Evolutionary conservation across 1,284 basidiomycete genomes (phyloP), one percentile per base, ranked within the genome.

Genomic region (Fistulina hepatica): DNA sequence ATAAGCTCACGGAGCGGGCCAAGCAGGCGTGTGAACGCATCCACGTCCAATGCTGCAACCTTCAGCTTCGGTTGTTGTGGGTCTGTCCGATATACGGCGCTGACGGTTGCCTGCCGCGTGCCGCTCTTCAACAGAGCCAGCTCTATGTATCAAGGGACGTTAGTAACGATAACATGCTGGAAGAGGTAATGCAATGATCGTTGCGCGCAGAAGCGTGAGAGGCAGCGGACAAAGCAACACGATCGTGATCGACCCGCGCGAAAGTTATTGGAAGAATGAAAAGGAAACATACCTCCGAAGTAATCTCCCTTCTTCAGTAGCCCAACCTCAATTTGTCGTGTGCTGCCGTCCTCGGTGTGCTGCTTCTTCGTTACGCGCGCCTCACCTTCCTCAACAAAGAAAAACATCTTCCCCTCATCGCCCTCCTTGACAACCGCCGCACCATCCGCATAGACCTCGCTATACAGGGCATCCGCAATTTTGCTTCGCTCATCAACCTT

Each of bases 361-460:
- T 78, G 71, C 28, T 63, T 63, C 66, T 97, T 95, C 41, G 83
- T 83, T 3, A 92, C 92, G 40, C 81, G 67, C 3, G 93, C 94
- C 45, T 84, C 75, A 15, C 94, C 94, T 48, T 89, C 86, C 55
- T 97, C 92, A 37, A 98, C 80, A 48, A 98, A 88, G 70, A 92
- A 98, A 64, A 98, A 98, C 36, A 91, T 92, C 51, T 94, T 88
- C 6, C 95, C 94, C 58, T 85, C 78, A 48, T 98, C 94, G 40
- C 94, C 94, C 57, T 98, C 84, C 36, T 67, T 69, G 40, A 98
- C 86, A 13, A 98, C 86, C 11, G 79, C 73, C 49, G 92, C 80
- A 15, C 90, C 93, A 45, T 88, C 81, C 34, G 73, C 63, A 58
- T 90, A 91, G 17, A 83, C 75, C 44, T 72, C 72, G 50, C 90